phyloP scores from a whole-genome alignment of 169 alveolate genomes.

The Plasmodium chabaudi region DNA sequence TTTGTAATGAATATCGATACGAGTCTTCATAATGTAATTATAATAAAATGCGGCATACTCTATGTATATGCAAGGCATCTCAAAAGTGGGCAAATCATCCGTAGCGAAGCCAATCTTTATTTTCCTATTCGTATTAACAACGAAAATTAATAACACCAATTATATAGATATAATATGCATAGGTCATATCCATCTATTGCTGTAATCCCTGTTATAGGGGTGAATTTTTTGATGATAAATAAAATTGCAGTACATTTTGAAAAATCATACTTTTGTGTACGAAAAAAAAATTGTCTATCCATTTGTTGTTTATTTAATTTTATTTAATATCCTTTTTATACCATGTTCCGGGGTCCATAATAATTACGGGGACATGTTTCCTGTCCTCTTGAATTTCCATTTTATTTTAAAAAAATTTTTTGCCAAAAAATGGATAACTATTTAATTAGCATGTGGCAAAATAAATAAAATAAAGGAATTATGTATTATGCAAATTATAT shows the following conservation, averaged over 20 bases:
- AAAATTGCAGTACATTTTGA: no score
- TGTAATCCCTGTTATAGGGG: no score
- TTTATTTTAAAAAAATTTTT: background rate
- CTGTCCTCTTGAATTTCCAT: constrained; percentile 41
- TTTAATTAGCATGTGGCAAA: no score
- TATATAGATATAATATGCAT: constrained; percentile 5
- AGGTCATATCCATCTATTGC: background rate
- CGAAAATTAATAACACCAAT: background rate
- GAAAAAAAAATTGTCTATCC: background rate
- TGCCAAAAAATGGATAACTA: no score
- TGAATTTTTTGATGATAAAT: no score
- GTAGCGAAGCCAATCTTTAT: constrained; percentile 63
- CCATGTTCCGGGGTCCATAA: constrained; percentile 77
- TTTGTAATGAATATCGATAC: background rate
- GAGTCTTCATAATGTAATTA: background rate
- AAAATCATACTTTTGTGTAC: no score
- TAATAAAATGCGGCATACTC: constrained; percentile 27
- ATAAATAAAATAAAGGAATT: no score
- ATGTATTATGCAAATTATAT: no score
- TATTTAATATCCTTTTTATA: background rate
- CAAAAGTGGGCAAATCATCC: constrained; percentile 49
- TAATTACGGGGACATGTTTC: constrained; percentile 39
- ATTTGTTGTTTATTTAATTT: constrained; percentile 6
- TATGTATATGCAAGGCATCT: constrained; percentile 61
- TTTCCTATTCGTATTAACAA: constrained; percentile 31